Base-by-base conservation (phyloP, 805 yeast species). In the Komagataella mondaviorum region DNA sequence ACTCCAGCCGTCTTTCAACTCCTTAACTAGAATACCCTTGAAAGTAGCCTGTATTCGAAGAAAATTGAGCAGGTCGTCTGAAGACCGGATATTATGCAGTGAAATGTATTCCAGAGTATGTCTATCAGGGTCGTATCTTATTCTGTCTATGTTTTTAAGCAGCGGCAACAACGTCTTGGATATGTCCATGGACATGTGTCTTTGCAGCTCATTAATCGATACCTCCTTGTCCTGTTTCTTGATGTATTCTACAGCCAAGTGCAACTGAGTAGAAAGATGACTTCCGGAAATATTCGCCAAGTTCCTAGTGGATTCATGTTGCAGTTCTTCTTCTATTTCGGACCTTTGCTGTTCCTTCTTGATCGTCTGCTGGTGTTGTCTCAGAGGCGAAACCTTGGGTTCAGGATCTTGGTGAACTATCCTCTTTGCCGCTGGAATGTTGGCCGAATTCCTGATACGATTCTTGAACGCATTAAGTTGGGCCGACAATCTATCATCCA, bases 201-300 rank as follows among this genome's bases (percentile, higher is more conserved):
- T 75, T 60, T 81, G 81, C 47, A 91, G 67, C 52, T 83, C 85
- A 23, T 72, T 70, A 5, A 88, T 73, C 5, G 79, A 66, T 1
- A 90, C 81, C 0, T 96, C 88, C 22, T 73, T 66, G 56, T 87
- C 95, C 52, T 79, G 74, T 49, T 69, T 56, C 61, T 88, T 90
- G 54, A 93, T 81, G 63, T 81, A 86, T 63, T 93, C 98, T 17
- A 93, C 93, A 1, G 98, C 97, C 63, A 89, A 78, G 60, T 88
- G 83, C 51, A 93, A 73, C 63, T 88, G 88, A 3, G 97, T 90
- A 4, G 96, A 86, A 52, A 85, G 75, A 63, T 87, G 95, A 57
- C 86, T 58, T 63, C 69, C 59, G 59, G 51, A 49, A 8, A 52
- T 30, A 8, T 30, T 30, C 18, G 49, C 49, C 46, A 54, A n/a